Evolutionary conservation across 345 rosid genomes (phyloP).

Genomic region (Theobroma cacao): DNA sequence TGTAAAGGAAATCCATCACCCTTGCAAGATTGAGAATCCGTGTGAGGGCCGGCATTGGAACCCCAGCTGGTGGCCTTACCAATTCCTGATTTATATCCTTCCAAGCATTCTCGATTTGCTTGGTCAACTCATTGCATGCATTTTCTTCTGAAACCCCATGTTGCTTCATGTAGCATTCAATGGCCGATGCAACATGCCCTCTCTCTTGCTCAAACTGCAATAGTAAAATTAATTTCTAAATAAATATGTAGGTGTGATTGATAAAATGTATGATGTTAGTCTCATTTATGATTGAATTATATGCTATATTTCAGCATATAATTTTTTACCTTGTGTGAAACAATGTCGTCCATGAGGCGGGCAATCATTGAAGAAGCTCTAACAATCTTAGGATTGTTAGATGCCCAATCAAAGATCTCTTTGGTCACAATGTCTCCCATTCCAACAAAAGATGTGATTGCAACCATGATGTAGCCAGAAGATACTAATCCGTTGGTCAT

Average conservation of each 20-base stretch:
- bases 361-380: neutral
- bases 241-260: too few relatives aligned
- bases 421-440: conserved; percentile 19
- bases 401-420: conserved; percentile 22
- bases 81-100: neutral
- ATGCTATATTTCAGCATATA: too few relatives aligned
- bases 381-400: conserved; percentile 9
- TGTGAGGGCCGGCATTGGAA: neutral
- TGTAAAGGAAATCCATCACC: neutral
- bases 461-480: conserved; percentile 4
- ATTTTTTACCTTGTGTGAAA: conserved; percentile 14
- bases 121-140: too few relatives aligned
- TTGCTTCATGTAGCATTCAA: too few relatives aligned
- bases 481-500: conserved; percentile 13
- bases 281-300: too few relatives aligned
- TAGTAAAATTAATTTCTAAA: too few relatives aligned
- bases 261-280: too few relatives aligned
- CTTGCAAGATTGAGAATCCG: neutral
- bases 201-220: too few relatives aligned
- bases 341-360: conserved; percentile 30
- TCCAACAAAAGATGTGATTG: conserved; percentile 16
- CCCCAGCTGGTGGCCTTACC: neutral
- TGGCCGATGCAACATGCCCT: too few relatives aligned
- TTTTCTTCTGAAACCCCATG: too few relatives aligned
- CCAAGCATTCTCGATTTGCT: neutral